Conservation (phyloP, 2,329 filamentous ascomycete species). For the Tolypocladium cylindrosporum region DNA sequence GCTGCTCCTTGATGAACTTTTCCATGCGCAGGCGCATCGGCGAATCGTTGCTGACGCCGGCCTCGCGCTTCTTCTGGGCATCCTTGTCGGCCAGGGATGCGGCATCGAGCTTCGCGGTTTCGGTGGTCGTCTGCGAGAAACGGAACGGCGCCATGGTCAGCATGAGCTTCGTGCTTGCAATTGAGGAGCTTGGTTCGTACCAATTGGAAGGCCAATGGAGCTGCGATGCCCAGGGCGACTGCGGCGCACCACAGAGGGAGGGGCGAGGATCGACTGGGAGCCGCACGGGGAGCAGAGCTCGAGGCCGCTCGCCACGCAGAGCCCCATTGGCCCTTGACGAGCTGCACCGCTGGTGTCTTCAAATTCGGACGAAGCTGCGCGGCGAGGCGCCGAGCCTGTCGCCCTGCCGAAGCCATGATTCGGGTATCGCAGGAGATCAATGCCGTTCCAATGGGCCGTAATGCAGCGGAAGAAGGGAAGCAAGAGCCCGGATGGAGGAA, state of each 20-base stretch:
- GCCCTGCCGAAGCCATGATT: constrained; percentile 18
- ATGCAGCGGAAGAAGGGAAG: neutral
- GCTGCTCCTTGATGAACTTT: constrained; percentile 86
- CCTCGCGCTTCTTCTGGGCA: constrained; percentile 66
- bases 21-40: constrained; percentile 99
- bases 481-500: neutral
- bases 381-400: constrained; percentile 18
- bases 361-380: constrained; percentile 16
- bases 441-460: neutral
- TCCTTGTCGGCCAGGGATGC: constrained; percentile 79
- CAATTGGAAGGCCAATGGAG: constrained; percentile 48
- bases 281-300: constrained; percentile 10
- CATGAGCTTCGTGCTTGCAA: neutral
- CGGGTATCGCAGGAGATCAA: neutral
- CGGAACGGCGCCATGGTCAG: constrained; percentile 6
- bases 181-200: constrained; percentile 24
- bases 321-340: constrained; percentile 15
- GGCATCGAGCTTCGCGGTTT: constrained; percentile 42
- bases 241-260: constrained; percentile 22
- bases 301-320: constrained; percentile 14
- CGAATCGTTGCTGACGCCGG: constrained; percentile 57
- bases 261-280: constrained; percentile 8
- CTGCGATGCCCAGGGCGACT: constrained; percentile 38
- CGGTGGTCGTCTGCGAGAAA: constrained; percentile 26
- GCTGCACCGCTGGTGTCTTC: constrained; percentile 6